Evolutionary conservation across 2,329 filamentous ascomycete genomes (phyloP).

Genomic region (Hymenoscyphus scutula): DNA sequence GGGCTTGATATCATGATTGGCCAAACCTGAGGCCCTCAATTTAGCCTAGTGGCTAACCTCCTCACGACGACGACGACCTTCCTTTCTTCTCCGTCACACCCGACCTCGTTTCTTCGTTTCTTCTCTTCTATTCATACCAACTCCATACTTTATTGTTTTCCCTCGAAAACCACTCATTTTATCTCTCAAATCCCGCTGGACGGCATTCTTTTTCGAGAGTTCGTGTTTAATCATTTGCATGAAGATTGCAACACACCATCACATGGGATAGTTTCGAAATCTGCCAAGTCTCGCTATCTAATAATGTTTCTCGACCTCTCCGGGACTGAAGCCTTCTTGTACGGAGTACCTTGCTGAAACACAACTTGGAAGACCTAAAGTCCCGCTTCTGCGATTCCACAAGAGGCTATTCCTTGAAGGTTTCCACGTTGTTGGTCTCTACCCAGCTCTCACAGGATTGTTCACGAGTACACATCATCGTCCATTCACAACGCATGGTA

Average conservation of each 20-base stretch:
- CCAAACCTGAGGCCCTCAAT: background rate
- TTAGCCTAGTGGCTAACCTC: background rate
- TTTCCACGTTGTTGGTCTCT: background rate
- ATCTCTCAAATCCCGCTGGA: background rate
- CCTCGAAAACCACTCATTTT: background rate
- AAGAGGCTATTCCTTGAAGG: no score
- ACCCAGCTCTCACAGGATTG: background rate
- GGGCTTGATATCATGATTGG: background rate
- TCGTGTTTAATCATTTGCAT: background rate
- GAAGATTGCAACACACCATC: background rate
- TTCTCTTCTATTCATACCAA: background rate
- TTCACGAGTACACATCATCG: background rate
- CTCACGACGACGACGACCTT: background rate
- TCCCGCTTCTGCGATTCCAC: background rate
- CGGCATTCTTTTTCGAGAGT: background rate
- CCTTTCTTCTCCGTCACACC: background rate
- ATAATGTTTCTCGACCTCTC: background rate
- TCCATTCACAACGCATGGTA: background rate
- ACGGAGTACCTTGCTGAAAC: slow-evolving; percentile 1
- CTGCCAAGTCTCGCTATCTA: background rate
- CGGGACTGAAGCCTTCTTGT: background rate
- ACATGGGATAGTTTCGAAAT: background rate
- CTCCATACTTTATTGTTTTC: no score
- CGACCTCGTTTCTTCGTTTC: background rate
- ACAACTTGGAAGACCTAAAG: background rate